phyloP scores from a whole-genome alignment of 345 rosid genomes.

The Linum usitatissimum region DNA sequence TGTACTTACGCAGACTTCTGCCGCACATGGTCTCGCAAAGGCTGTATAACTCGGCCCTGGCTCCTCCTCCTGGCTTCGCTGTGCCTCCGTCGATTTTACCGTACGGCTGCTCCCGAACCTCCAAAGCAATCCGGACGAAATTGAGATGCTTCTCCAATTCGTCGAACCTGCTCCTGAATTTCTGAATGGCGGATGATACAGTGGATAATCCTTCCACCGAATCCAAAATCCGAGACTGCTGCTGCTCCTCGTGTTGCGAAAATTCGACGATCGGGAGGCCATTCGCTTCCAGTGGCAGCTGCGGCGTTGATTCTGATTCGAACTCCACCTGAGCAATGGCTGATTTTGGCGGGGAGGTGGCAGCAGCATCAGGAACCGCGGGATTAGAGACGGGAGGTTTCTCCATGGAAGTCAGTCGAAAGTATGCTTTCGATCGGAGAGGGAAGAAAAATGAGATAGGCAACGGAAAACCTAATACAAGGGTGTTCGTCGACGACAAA shows the following conservation, averaged over 20 bases:
- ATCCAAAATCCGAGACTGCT: constrained; percentile 23
- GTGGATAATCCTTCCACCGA: constrained; percentile 25
- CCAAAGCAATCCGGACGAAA: constrained; percentile 33
- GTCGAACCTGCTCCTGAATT: constrained; percentile 35
- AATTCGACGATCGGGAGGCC: constrained; percentile 3
- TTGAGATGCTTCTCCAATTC: constrained; percentile 46
- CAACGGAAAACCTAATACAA: no score
- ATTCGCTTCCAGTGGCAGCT: neutral
- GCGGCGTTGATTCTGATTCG: constrained; percentile 7
- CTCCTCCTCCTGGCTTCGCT: neutral
- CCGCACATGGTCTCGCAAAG: constrained; percentile 40
- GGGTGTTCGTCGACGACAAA: no score
- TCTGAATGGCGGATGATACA: constrained; percentile 29
- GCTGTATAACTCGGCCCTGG: constrained; percentile 22
- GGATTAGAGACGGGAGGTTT: neutral
- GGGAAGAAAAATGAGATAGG: no score
- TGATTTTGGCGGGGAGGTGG: constrained; percentile 2
- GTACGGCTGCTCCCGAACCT: constrained; percentile 14
- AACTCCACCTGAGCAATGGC: neutral
- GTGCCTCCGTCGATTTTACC: neutral
- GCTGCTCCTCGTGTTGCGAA: constrained; percentile 5
- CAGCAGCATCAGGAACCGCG: neutral
- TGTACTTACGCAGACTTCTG: constrained; percentile 43
- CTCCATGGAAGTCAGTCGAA: neutral
- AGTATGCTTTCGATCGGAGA: no score